phyloP scores from a whole-genome alignment of 345 rosid species.

The Garcia nutans region DNA sequence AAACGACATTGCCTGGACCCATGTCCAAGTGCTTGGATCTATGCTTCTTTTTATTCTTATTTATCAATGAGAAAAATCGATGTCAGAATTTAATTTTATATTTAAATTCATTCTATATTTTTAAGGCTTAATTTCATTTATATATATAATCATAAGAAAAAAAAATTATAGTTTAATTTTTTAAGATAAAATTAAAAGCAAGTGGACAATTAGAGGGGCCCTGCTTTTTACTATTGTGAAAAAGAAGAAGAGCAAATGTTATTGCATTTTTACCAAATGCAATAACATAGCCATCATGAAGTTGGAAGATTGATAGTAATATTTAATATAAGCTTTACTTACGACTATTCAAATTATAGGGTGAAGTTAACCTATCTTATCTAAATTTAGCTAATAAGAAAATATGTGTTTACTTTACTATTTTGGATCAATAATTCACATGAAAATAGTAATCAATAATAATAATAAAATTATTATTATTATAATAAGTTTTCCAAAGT shows the following conservation, averaged over 20 bases:
- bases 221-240: background rate
- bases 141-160: no score
- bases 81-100: no score
- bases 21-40: background rate
- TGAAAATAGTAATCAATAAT: no score
- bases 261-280: conserved; percentile 13
- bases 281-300: background rate
- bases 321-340: background rate
- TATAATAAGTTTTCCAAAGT: background rate
- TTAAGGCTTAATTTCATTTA: no score
- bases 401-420: no score
- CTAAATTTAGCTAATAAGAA: background rate
- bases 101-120: no score
- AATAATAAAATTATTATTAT: background rate
- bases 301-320: background rate
- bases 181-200: background rate
- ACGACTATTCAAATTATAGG: background rate
- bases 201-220: background rate
- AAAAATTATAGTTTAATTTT: no score
- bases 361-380: conserved; percentile 6
- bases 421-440: no score
- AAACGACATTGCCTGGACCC: background rate
- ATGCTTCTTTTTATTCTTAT: background rate
- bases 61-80: no score
- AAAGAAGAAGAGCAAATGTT: background rate